Base-by-base conservation (phyloP, 257 asterid genomes). In the Linderniella brevidens region DNA sequence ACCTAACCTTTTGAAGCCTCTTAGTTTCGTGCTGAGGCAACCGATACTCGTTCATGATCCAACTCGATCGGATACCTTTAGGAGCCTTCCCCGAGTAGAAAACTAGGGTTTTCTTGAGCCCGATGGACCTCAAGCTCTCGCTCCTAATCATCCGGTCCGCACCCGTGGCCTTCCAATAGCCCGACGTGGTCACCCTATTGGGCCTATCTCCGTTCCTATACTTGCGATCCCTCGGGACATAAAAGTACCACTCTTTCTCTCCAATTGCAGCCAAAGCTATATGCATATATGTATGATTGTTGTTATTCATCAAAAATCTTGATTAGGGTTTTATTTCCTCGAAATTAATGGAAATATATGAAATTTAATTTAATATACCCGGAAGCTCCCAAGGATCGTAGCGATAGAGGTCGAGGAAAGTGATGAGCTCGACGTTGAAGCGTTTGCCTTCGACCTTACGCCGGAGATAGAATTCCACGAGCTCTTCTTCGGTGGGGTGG, bases 351-450 rank as follows among this genome's bases (percentile, higher is more conserved):
- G 32, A 2, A 3, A 25, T 25, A 2, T 6, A 6, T 25, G 6
- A 3, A 25, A 42, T 4, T 1, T 42, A 8, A 32, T n/a, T n/a
- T n/a, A n/a, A n/a, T n/a, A 13, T 73, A 88, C 96, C 94, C 1
- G 98, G 98, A 41, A 90, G 96, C 17, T 90, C 98, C 98, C 98
- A 90, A 38, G 98, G 98, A 73, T 90, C 98, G 13, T 85, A 81
- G 49, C 96, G 96, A 55, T 90, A 90, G 48, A 90, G 98, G 75
- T 90, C 96, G 14, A 90, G 65, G 37, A 74, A 85, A 58, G 98
- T 77, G 72, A 90, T 79, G 71, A 90, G 94, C 38, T 90, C 94
- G 0, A 90, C 96, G 58, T 90, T 84, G 81, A 90, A 90, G 1
- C 94, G 87, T 58, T 85, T 90, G 59, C 98, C 98, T 69, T 90